These are phyloP conservation scores for Cicer bijugum DNA, from an alignment of 306 rosid species.

Conservation along the genomic window DNA sequence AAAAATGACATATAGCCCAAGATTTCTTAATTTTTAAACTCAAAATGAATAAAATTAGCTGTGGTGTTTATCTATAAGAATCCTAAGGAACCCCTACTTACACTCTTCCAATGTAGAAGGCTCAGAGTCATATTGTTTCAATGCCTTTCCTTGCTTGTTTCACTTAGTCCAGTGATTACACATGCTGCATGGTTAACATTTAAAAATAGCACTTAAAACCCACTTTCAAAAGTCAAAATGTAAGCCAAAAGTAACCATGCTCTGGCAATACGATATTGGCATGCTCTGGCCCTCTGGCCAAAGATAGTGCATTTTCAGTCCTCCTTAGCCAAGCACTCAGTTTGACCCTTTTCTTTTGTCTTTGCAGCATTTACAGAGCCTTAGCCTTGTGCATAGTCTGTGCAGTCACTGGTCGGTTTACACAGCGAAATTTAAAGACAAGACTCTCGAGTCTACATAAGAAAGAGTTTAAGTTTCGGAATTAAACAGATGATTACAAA, in stretches of 20 bases:
- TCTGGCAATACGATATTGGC: background rate
- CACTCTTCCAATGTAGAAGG: background rate
- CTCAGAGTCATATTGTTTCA: background rate
- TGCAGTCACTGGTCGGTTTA: background rate
- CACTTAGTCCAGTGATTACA: background rate
- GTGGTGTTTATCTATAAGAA: slow-evolving; percentile 8
- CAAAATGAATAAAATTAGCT: slow-evolving; percentile 14
- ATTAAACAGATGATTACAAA: background rate
- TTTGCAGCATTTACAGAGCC: background rate
- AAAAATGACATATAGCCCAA: slow-evolving; percentile 17
- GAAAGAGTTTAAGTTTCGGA: background rate
- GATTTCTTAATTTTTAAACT: background rate
- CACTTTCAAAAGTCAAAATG: background rate
- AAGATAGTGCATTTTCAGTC: background rate
- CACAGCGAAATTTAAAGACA: slow-evolving; percentile 21
- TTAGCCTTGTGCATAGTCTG: slow-evolving; percentile 10
- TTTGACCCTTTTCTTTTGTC: slow-evolving; percentile 2
- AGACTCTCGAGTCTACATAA: background rate
- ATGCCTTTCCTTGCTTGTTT: background rate
- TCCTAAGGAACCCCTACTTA: slow-evolving; percentile 7
- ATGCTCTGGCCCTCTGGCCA: background rate
- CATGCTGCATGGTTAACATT: background rate
- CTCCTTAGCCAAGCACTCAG: background rate
- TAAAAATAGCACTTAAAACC: slow-evolving; percentile 9
- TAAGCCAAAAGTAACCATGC: slow-evolving; percentile 18